Evolutionary conservation across 495 filamentous ascomycete genomes (phyloP).

Genomic region (Chaetomium cochliodes): DNA sequence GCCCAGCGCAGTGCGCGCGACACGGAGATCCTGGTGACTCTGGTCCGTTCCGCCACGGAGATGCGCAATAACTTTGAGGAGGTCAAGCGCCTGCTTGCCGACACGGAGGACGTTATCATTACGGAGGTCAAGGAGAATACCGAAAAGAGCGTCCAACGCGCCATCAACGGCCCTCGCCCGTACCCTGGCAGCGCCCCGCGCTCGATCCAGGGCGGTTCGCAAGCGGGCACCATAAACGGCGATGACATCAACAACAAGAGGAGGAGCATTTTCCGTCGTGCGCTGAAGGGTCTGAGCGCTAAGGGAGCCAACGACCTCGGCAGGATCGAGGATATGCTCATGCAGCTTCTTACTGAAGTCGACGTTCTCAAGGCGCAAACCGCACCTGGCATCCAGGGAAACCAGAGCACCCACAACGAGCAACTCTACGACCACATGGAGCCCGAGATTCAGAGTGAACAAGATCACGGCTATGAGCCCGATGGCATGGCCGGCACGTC

Average conservation of each 20-base stretch:
- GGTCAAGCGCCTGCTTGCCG: constrained; percentile 86
- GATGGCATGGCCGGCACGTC: constrained; percentile 76
- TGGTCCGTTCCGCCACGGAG: constrained; percentile 91
- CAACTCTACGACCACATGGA: constrained; percentile 57
- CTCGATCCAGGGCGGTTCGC: constrained; percentile 53
- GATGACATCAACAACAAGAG: constrained; percentile 79
- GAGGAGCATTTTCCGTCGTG: constrained; percentile 85
- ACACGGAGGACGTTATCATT: constrained; percentile 81
- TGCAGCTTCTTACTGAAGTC: constrained; percentile 86
- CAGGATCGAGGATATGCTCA: constrained; percentile 94
- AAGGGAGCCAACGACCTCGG: constrained; percentile 84
- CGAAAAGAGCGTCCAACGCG: constrained; percentile 75
- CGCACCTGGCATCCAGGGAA: constrained; percentile 32
- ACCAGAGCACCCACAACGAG: constrained; percentile 40
- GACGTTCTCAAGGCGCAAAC: constrained; percentile 74
- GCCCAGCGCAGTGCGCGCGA: constrained; percentile 95
- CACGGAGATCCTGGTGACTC: constrained; percentile 91
- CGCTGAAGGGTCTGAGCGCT: constrained; percentile 80
- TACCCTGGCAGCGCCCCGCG: constrained; percentile 64
- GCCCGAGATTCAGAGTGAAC: constrained; percentile 56
- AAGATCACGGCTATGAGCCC: constrained; percentile 74
- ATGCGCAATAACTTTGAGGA: constrained; percentile 98
- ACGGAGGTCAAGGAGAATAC: constrained; percentile 81
- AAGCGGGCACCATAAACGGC: constrained; percentile 57
- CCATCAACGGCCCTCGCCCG: constrained; percentile 84